phyloP scores from a whole-genome alignment of 805 yeast genomes.

The Wickerhamomyces bovis region DNA sequence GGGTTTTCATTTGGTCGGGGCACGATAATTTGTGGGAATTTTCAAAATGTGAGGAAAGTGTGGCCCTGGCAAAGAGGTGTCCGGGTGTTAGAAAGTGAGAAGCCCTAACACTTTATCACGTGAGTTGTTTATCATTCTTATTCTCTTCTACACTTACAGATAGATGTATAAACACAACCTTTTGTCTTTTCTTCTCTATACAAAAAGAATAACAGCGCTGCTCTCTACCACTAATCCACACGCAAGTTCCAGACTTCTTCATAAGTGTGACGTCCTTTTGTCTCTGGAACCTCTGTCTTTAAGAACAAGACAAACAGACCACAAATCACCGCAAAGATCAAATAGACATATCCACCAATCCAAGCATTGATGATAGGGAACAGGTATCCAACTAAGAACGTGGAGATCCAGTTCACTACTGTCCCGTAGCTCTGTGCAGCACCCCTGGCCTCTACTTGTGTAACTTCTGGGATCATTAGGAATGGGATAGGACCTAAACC shows the following conservation, averaged over 20 bases:
- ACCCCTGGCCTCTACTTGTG: constrained; percentile 72
- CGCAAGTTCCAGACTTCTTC: constrained; percentile 59
- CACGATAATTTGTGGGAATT: no score
- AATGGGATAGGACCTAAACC: constrained; percentile 98
- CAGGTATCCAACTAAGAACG: constrained; percentile 71
- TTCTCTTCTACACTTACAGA: not conserved
- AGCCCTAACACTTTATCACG: no score
- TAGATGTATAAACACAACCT: not conserved
- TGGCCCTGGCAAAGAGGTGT: not conserved
- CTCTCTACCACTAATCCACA: constrained; percentile 21
- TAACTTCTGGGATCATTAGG: constrained; percentile 79
- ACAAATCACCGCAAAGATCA: constrained; percentile 60
- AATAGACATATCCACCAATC: constrained; percentile 76
- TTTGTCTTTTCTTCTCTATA: no score
- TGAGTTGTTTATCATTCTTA: no score
- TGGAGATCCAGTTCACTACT: constrained; percentile 84
- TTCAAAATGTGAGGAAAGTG: no score
- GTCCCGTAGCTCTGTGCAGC: constrained; percentile 93
- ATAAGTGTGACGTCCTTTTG: constrained; percentile 57
- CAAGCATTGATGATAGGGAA: constrained; percentile 67
- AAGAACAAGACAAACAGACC: constrained; percentile 43
- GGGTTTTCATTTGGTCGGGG: not conserved
- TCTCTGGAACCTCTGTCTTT: constrained; percentile 57
- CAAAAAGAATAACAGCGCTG: no score
- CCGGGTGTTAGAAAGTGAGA: not conserved